A percentile compares a stretch with the other conserved stretches of the same genome.
These are phyloP conservation scores for Aspergillus funiculosus DNA, from an alignment of 495 filamentous ascomycete genomes.

Conservation along the genomic window DNA sequence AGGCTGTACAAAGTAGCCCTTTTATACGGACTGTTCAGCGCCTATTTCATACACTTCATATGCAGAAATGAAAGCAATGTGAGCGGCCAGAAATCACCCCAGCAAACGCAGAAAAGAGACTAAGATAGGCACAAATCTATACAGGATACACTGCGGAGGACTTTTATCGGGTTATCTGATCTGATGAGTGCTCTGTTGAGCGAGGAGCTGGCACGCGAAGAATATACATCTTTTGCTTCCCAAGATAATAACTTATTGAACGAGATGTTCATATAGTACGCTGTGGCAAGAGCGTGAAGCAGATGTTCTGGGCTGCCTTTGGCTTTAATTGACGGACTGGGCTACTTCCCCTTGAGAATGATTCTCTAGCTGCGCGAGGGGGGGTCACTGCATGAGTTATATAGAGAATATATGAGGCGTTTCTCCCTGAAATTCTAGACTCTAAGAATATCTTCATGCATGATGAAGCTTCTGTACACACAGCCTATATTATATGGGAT, in stretches of 20 bases:
- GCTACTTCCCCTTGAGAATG: background rate
- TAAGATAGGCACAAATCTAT: background rate
- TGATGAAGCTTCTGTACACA: background rate
- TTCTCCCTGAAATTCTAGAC: background rate
- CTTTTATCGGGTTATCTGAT: background rate
- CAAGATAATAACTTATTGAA: background rate
- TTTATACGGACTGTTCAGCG: background rate
- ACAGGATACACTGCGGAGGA: background rate
- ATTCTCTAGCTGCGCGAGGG: background rate
- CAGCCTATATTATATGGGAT: background rate
- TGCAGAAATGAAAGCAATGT: background rate
- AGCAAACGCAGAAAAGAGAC: background rate
- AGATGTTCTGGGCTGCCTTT: constrained; percentile 6
- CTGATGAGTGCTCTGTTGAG: background rate
- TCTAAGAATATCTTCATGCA: background rate
- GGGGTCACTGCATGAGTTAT: background rate
- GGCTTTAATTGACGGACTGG: background rate
- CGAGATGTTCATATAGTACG: background rate
- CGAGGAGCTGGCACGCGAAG: background rate
- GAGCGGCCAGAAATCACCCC: background rate
- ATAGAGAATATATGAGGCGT: background rate
- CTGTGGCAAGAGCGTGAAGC: background rate
- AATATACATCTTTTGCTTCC: background rate
- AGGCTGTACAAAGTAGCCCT: background rate
- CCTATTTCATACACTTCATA: background rate